Conservation (phyloP, 768 basidiomycete genomes). For the Suillus decipiens region DNA sequence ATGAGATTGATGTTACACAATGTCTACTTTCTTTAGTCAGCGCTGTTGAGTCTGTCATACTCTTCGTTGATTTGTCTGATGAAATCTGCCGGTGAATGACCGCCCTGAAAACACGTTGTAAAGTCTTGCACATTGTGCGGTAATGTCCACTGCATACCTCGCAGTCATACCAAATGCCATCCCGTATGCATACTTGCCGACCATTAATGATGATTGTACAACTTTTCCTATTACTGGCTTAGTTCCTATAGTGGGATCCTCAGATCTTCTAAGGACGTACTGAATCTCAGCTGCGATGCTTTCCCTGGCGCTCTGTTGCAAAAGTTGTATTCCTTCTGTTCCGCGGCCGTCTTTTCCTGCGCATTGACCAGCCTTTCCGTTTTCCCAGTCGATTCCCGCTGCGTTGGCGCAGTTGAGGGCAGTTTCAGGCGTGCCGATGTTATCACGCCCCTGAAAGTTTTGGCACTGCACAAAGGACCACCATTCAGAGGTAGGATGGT, state of each 20-base stretch:
- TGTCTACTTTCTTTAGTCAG: conserved; percentile 22
- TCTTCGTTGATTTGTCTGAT: conserved; percentile 74
- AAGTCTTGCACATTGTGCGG: conserved; percentile 4
- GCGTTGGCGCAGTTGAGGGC: conserved; percentile 66
- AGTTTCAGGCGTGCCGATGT: conserved; percentile 66
- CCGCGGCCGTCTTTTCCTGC: conserved; percentile 62
- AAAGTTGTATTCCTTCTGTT: conserved; percentile 60
- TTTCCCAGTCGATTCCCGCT: conserved; percentile 70
- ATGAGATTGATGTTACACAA: conserved; percentile 10
- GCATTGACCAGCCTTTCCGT: conserved; percentile 55
- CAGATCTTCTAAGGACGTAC: conserved; percentile 39
- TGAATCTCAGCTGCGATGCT: conserved; percentile 52
- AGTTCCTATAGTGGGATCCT: conserved; percentile 13
- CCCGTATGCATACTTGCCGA: conserved; percentile 69
- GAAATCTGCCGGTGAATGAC: conserved; percentile 75
- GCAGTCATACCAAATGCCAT: conserved; percentile 78
- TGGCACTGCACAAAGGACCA: conserved; percentile 86
- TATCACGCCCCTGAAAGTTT: conserved; percentile 60
- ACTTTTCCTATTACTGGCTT: conserved; percentile 57
- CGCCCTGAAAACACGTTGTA: conserved; percentile 48
- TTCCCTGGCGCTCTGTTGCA: conserved; percentile 57
- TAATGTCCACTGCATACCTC: conserved; percentile 48
- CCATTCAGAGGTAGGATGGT: conserved; percentile 59
- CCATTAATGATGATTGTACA: conserved; percentile 84
- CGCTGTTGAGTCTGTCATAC: conserved; percentile 62